Conservation (phyloP, 2,329 filamentous ascomycete species). For the Fusarium anguioides region DNA sequence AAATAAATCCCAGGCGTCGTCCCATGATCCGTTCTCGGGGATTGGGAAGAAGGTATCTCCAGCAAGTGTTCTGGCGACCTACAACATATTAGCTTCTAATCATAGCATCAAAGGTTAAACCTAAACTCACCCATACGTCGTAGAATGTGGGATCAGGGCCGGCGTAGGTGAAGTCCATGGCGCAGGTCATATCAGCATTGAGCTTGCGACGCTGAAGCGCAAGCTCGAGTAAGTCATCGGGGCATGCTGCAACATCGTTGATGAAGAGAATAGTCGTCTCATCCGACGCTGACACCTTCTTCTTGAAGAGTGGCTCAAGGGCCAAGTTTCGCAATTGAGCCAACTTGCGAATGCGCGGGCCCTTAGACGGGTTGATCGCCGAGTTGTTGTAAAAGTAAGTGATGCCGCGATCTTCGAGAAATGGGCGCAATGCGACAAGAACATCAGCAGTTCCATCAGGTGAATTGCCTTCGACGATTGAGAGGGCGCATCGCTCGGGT, state of each 20-base stretch:
- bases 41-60: slow-evolving; percentile 69
- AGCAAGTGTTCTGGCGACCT: slow-evolving; percentile 62
- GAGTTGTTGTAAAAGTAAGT: slow-evolving; percentile 58
- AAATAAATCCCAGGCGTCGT: slow-evolving; percentile 63
- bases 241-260: slow-evolving; percentile 64
- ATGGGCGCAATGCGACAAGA: slow-evolving; percentile 54
- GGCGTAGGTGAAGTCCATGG: slow-evolving; percentile 67
- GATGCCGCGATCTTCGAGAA: slow-evolving; percentile 54
- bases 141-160: slow-evolving; percentile 63
- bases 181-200: slow-evolving; percentile 67
- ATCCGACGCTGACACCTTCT: slow-evolving; percentile 41
- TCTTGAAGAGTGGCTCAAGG: slow-evolving; percentile 57
- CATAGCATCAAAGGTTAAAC: accelerated
- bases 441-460: slow-evolving; percentile 65
- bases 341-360: slow-evolving; percentile 59
- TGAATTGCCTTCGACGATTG: slow-evolving; percentile 67
- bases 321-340: slow-evolving; percentile 65
- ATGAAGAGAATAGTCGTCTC: slow-evolving; percentile 63
- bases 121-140: slow-evolving; percentile 57
- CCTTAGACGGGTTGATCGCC: slow-evolving; percentile 55
- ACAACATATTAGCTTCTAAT: not conserved
- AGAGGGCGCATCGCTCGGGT: slow-evolving; percentile 61
- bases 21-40: slow-evolving; percentile 61
- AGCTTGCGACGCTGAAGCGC: slow-evolving; percentile 59
- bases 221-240: slow-evolving; percentile 68